Evolutionary conservation across 2,329 filamentous ascomycete species (phyloP).

Genomic region (Sporothrix humicola): DNA sequence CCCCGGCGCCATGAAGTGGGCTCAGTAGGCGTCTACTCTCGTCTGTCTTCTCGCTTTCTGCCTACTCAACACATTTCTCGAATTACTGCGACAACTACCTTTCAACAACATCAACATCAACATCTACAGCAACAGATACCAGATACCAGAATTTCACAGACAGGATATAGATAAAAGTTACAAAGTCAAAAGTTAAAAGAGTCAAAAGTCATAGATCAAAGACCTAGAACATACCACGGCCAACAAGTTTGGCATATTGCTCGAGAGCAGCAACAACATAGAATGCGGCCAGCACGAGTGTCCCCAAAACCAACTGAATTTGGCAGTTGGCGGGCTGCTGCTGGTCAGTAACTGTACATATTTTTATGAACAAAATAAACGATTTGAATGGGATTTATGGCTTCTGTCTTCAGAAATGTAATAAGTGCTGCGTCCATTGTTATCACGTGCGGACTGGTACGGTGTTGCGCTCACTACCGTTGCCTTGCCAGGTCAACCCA

Average conservation of each 20-base stretch:
- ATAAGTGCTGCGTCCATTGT: too few species aligned
- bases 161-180: background rate
- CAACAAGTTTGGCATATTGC: too few species aligned
- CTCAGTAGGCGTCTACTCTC: slow-evolving; percentile 35
- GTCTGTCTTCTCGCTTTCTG: background rate
- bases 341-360: background rate
- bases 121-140: too few species aligned
- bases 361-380: background rate
- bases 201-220: slow-evolving; percentile 11
- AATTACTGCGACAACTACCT: background rate
- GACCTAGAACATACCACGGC: background rate
- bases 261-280: background rate
- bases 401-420: too few species aligned
- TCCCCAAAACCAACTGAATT: background rate
- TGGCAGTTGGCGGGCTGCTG: background rate
- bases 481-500: too few species aligned
- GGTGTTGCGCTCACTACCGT: too few species aligned
- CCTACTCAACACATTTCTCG: background rate
- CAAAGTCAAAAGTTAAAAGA: slow-evolving; percentile 2
- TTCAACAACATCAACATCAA: background rate
- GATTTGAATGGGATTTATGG: too few species aligned
- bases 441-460: too few species aligned
- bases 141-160: background rate
- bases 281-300: background rate
- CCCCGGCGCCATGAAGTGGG: slow-evolving; percentile 48